These are phyloP conservation scores for Aphanoascus verrucosus DNA, from an alignment of 2,329 filamentous ascomycete genomes.

Conservation along the genomic window DNA sequence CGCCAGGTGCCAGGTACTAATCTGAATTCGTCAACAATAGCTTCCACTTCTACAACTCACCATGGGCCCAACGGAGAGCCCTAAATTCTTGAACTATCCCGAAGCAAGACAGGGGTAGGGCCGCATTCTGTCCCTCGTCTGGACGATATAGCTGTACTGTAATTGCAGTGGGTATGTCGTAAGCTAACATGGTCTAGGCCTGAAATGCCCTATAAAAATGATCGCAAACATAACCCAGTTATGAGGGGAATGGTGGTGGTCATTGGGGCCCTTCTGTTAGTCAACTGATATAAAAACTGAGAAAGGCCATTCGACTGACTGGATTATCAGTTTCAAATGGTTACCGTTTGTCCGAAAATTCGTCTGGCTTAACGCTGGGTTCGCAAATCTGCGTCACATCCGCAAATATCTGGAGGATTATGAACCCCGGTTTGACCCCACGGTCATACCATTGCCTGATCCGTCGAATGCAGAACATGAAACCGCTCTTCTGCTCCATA, in stretches of 20 bases:
- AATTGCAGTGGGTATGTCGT: background rate
- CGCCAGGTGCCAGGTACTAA: too few relatives aligned
- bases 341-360: slow-evolving; percentile 46
- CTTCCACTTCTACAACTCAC: background rate
- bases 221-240: slow-evolving; percentile 50
- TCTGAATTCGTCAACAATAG: too few relatives aligned
- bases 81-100: slow-evolving; percentile 8
- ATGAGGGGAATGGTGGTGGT: slow-evolving; percentile 52
- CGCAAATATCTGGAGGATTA: slow-evolving; percentile 43
- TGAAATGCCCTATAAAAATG: slow-evolving; percentile 26
- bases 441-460: slow-evolving; percentile 40
- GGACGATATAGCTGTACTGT: background rate
- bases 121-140: background rate
- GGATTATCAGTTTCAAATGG: slow-evolving; percentile 39
- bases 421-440: slow-evolving; percentile 45
- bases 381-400: slow-evolving; percentile 47
- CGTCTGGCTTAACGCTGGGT: slow-evolving; percentile 62
- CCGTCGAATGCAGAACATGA: slow-evolving; percentile 13
- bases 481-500: slow-evolving; percentile 18
- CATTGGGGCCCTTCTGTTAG: slow-evolving; percentile 47
- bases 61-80: slow-evolving; percentile 1
- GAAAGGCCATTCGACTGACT: background rate
- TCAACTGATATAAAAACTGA: slow-evolving; percentile 10
- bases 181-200: slow-evolving; percentile 12
- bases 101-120: slow-evolving; percentile 8